These are phyloP conservation scores for Cajanus cajan DNA, from an alignment of 306 rosid genomes.

Conservation along the genomic window DNA sequence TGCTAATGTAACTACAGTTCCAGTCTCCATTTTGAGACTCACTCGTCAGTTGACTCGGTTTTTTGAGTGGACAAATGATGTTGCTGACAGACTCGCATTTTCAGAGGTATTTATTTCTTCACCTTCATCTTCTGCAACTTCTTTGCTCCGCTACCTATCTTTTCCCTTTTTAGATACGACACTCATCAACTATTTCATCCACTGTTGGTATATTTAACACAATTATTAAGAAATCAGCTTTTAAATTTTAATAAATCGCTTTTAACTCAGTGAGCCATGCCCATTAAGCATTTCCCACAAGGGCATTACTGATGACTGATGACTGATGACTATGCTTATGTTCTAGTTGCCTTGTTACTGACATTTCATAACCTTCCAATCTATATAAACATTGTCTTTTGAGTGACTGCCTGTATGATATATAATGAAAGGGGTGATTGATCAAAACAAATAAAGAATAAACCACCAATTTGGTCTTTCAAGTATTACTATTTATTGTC, in stretches of 20 bases:
- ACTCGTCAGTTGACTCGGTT: conserved; percentile 85
- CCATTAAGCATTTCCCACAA: background rate
- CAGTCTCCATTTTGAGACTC: conserved; percentile 83
- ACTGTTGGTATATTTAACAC: background rate
- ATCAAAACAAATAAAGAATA: too few species aligned
- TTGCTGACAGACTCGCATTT: conserved; percentile 94
- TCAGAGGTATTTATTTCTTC: conserved; percentile 64
- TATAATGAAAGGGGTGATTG: background rate
- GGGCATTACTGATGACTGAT: background rate
- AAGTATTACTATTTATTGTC: too few species aligned
- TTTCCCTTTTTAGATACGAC: background rate
- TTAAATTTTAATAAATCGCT: background rate
- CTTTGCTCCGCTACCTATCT: background rate
- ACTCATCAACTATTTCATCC: too few species aligned
- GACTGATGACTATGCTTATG: background rate
- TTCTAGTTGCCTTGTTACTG: background rate
- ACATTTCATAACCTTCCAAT: background rate
- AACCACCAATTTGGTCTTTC: too few species aligned
- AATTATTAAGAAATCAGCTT: too few species aligned
- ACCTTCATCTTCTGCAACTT: background rate
- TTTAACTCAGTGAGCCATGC: background rate
- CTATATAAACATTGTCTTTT: background rate
- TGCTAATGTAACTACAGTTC: conserved; percentile 92
- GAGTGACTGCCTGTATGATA: too few species aligned
- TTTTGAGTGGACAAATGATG: conserved; percentile 97